phyloP scores from a whole-genome alignment of 495 filamentous ascomycete species.

The Lophiostoma macrostomum region DNA sequence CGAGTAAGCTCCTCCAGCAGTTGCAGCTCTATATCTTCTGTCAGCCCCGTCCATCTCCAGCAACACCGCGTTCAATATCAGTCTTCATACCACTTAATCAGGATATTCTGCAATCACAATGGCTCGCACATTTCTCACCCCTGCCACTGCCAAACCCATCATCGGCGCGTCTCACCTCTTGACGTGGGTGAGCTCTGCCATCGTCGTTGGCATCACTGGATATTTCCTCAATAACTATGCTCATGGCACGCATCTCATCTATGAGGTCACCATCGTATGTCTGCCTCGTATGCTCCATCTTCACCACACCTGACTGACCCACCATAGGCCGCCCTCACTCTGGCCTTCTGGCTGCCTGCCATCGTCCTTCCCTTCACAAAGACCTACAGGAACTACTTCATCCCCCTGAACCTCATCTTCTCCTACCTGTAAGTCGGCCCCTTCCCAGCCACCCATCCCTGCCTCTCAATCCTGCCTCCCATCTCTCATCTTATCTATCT shows the following conservation, averaged over 20 bases:
- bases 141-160: background rate
- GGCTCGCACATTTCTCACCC: background rate
- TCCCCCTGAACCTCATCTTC: slow-evolving; percentile 15
- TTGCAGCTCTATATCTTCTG: no score
- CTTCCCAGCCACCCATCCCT: background rate
- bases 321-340: slow-evolving; percentile 4
- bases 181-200: slow-evolving; percentile 11
- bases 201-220: slow-evolving; percentile 26
- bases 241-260: slow-evolving; percentile 14
- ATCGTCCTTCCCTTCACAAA: slow-evolving; percentile 6
- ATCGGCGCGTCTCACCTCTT: slow-evolving; percentile 11
- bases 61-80: no score
- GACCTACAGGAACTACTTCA: background rate
- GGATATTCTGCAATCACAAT: no score
- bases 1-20: no score
- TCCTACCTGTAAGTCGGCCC: slow-evolving; percentile 7
- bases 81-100: no score
- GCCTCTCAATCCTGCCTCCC: background rate
- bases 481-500: no score
- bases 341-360: slow-evolving; percentile 15
- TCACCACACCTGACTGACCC: background rate
- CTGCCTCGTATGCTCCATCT: background rate
- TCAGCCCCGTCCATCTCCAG: no score
- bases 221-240: slow-evolving; percentile 23
- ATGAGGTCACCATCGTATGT: slow-evolving; percentile 19